These are phyloP conservation scores for Diaporthe citriasiana DNA, from an alignment of 2,329 filamentous ascomycete species.

Conservation along the genomic window DNA sequence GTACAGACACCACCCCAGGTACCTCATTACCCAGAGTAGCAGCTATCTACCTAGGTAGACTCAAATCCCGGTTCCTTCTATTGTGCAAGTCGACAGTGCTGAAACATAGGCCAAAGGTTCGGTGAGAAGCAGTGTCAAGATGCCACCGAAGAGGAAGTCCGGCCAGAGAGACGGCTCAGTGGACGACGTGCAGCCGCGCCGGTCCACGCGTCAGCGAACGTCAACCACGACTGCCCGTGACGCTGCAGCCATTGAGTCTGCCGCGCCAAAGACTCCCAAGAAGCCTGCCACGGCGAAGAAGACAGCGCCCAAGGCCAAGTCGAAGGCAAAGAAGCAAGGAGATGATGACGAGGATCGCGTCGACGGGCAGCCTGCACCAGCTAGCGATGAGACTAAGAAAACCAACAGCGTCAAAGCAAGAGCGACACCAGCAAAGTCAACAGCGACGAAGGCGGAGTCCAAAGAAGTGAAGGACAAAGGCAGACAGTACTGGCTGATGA, in stretches of 20 bases:
- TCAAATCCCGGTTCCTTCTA: not conserved
- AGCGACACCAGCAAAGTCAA: not conserved
- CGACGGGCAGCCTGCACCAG: not conserved
- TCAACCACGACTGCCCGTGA: slow-evolving; percentile 2
- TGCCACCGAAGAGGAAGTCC: slow-evolving; percentile 40
- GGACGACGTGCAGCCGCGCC: slow-evolving; percentile 34
- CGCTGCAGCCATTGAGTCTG: not conserved
- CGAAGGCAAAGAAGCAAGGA: not conserved
- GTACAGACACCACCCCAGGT: not conserved
- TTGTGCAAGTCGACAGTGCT: not conserved
- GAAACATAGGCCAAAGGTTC: not conserved
- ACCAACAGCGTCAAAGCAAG: not conserved
- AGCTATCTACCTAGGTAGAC: not conserved
- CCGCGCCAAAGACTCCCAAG: not conserved
- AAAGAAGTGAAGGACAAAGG: slow-evolving; percentile 4
- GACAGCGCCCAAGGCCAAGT: not conserved
- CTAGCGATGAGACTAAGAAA: not conserved
- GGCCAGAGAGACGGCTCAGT: not conserved
- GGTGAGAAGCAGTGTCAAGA: not conserved
- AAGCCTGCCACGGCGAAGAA: slow-evolving; percentile 1
- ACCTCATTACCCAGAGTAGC: not conserved
- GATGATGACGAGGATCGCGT: no score
- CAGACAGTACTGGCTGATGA: slow-evolving; percentile 81
- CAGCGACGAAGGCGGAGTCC: not conserved
- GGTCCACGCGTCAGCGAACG: slow-evolving; percentile 41